Conservation (phyloP, 352 stramenopile species). For the Phytophthora citrophthora region DNA sequence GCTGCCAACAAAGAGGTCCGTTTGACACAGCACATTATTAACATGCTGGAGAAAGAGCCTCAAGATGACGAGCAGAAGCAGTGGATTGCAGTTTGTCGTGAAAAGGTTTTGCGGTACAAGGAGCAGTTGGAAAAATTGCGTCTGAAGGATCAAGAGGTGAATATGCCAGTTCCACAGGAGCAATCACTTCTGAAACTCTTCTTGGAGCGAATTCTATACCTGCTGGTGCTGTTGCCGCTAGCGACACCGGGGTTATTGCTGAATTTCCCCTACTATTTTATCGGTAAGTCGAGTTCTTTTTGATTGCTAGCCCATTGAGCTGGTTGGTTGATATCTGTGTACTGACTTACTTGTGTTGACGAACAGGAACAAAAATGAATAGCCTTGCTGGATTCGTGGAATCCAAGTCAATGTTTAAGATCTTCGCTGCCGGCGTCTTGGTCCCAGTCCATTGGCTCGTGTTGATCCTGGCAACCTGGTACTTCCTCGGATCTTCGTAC, state of each 20-base stretch:
- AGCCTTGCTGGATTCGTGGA: conserved; percentile 68
- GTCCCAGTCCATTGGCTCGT: conserved; percentile 74
- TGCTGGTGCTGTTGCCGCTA: conserved; percentile 74
- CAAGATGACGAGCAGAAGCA: conserved; percentile 46
- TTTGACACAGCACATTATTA: conserved; percentile 80
- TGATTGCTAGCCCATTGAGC: background rate
- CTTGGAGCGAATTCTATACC: conserved; percentile 67
- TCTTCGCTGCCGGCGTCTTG: conserved; percentile 69
- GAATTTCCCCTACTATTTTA: conserved; percentile 83
- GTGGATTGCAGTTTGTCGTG: conserved; percentile 39
- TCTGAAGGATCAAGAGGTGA: conserved; percentile 77
- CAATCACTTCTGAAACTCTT: conserved; percentile 69
- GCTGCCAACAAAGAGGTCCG: conserved; percentile 76
- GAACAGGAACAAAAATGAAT: conserved; percentile 71
- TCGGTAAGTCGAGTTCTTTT: conserved; percentile 45
- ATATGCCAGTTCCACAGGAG: conserved; percentile 50
- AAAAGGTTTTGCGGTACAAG: conserved; percentile 71
- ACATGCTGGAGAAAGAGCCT: conserved; percentile 63
- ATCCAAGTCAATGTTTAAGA: conserved; percentile 86
- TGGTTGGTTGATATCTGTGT: no score
- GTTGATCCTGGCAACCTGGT: conserved; percentile 63
- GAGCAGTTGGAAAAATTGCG: conserved; percentile 59
- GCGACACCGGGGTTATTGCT: conserved; percentile 70
- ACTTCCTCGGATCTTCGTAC: conserved; percentile 60
- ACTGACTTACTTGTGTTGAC: background rate